Evolutionary conservation across 2,329 filamentous ascomycete genomes (phyloP).

Genomic region (Colletotrichum tofieldiae): DNA sequence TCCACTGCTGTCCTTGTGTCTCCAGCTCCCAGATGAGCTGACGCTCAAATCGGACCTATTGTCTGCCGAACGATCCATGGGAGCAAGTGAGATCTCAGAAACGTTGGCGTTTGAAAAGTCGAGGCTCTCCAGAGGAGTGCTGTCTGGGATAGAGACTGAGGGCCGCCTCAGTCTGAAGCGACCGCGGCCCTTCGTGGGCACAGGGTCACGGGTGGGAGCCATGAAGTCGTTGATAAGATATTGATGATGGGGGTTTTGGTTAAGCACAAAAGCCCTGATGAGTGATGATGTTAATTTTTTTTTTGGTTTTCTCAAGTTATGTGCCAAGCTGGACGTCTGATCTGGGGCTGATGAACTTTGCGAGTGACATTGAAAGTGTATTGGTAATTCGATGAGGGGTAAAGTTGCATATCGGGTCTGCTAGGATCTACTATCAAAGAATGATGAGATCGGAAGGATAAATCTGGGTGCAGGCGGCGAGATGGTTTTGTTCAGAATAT

Average conservation of each 20-base stretch:
- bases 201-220: conserved; percentile 40
- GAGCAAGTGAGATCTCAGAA: conserved; percentile 36
- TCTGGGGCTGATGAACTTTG: conserved; percentile 41
- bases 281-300: conserved; percentile 15
- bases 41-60: conserved; percentile 36
- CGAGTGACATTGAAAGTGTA: conserved; percentile 41
- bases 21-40: conserved; percentile 34
- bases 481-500: conserved; percentile 40
- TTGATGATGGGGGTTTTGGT: conserved; percentile 13
- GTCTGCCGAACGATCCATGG: conserved; percentile 31
- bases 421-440: conserved; percentile 39
- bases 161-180: conserved; percentile 39
- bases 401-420: conserved; percentile 43
- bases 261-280: conserved; percentile 11
- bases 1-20: conserved; percentile 18
- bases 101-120: conserved; percentile 42
- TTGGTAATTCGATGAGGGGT: conserved; percentile 39
- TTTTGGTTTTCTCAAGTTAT: conserved; percentile 39
- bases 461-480: conserved; percentile 35
- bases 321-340: conserved; percentile 43
- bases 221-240: conserved; percentile 20
- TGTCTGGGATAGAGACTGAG: conserved; percentile 39
- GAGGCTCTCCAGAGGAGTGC: conserved; percentile 34
- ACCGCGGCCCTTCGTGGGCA: conserved; percentile 33
- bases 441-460: conserved; percentile 35